phyloP scores from a whole-genome alignment of 202 grass and related monocot species.

The Carex arenaria region DNA sequence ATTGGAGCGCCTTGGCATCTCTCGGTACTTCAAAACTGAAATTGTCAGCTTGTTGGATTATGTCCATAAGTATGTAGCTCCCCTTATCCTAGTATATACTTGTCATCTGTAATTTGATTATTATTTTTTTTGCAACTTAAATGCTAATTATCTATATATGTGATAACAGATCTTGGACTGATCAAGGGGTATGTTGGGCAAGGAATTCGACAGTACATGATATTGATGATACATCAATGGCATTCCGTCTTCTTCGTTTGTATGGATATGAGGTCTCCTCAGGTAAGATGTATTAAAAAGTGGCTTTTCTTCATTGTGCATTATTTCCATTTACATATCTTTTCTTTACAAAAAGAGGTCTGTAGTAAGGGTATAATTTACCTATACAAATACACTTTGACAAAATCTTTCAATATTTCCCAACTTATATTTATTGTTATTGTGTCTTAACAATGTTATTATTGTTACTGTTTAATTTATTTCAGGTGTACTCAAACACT shows the following conservation, averaged over 20 bases:
- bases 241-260: conserved; percentile 68
- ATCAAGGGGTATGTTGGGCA: conserved; percentile 87
- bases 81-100: background rate
- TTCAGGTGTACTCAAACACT: conserved; percentile 64
- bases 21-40: conserved; percentile 63
- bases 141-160: background rate
- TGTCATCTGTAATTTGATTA: background rate
- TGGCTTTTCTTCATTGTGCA: background rate
- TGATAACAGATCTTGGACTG: conserved; percentile 54
- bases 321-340: background rate
- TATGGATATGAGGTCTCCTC: conserved; percentile 77
- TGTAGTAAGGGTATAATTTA: background rate
- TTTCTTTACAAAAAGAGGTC: background rate
- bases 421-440: background rate
- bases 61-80: conserved; percentile 44
- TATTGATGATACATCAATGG: conserved; percentile 91
- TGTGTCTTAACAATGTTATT: background rate
- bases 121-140: background rate
- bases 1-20: conserved; percentile 71
- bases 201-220: conserved; percentile 61
- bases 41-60: conserved; percentile 69
- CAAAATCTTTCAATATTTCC: background rate
- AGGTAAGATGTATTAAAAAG: conserved; percentile 28
- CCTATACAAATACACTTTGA: background rate
- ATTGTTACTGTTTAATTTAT: background rate